A percentile compares a stretch with the other conserved stretches of the same genome.
phyloP scores from a whole-genome alignment of 805 yeast species.

The Scheffersomyces coipomensis region DNA sequence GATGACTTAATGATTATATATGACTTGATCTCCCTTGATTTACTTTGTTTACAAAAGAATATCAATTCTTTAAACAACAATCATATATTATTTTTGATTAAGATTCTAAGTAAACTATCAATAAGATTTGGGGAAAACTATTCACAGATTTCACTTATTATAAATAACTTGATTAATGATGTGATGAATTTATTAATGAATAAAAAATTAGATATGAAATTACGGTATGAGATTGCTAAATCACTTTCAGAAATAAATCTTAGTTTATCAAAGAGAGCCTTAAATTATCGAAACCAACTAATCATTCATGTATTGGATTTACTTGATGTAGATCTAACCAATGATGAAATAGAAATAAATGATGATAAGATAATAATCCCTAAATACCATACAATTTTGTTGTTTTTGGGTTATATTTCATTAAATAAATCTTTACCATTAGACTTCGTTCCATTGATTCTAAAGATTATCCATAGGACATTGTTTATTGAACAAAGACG shows the following conservation, averaged over 20 bases:
- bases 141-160: slow-evolving; percentile 44
- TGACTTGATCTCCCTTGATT: slow-evolving; percentile 13
- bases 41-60: slow-evolving; percentile 11
- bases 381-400: slow-evolving; percentile 56
- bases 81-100: slow-evolving; percentile 27
- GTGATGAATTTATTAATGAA: slow-evolving; percentile 29
- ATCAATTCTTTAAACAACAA: slow-evolving; percentile 8
- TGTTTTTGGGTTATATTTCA: slow-evolving; percentile 49
- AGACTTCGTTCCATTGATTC: slow-evolving; percentile 17
- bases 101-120: slow-evolving; percentile 38
- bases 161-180: slow-evolving; percentile 46
- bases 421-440: slow-evolving; percentile 25
- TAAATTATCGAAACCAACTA: slow-evolving; percentile 44
- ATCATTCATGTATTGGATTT: slow-evolving; percentile 28
- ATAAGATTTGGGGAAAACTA: slow-evolving; percentile 23
- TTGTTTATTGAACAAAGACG: slow-evolving; percentile 59
- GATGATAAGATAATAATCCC: slow-evolving; percentile 35
- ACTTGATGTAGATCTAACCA: slow-evolving; percentile 21
- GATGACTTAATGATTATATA: slow-evolving; percentile 11
- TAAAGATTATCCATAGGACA: slow-evolving; percentile 41
- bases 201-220: slow-evolving; percentile 48
- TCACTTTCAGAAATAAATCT: slow-evolving; percentile 52
- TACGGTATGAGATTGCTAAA: slow-evolving; percentile 68
- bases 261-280: slow-evolving; percentile 28
- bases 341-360: slow-evolving; percentile 14